Evolutionary conservation across 768 basidiomycete genomes (phyloP), one percentile per base, ranked within the genome.

Genomic region (Lentinus tigrinus): DNA sequence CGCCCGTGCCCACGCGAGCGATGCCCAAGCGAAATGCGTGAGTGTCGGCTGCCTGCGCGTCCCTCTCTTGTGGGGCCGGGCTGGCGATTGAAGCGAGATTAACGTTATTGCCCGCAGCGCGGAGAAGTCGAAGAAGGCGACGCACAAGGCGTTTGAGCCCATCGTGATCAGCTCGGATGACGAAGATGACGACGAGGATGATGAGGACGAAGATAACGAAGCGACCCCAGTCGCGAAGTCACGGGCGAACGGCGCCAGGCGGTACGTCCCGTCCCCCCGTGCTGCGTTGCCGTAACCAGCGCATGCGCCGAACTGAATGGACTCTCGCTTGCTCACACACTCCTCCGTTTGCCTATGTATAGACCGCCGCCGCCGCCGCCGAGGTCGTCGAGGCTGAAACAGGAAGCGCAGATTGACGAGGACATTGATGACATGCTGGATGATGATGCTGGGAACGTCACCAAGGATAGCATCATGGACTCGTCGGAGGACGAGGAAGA

Each of bases 21-120:
- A 67, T 87, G 64, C 87, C 87, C 3, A 81, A 78, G 67, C 75
- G 87, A 63, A 77, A 81, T 39, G 85, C 78, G 86, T 87, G 73
- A 62, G 85, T 72, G 14, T 46, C 21, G 44, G 8, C 36, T 44
- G 28, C 24, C 3, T n/a, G 26, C 21, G 31, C 21, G 7, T 21
- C 34, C 17, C 23, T 24, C 31, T 36, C 11, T 28, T 34, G 40
- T 42, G 21, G n/a, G 40, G 7, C 17, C 40, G 38, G 9, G n/a
- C 13, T 37, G n/a, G 2, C 38, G 14, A 10, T 10, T 39, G 38
- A n/a, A 43, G 53, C 31, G 31, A 31, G 31, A 51, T 54, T 47
- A 26, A 48, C 19, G 40, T 26, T n/a, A 16, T 17, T 44, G 13
- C 47, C 21, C 39, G 21, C 74, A 78, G 63, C 65, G 72, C 54